Evolutionary conservation across 108 stramenopile genomes (phyloP).

Genomic region (Ochromonas danica): DNA sequence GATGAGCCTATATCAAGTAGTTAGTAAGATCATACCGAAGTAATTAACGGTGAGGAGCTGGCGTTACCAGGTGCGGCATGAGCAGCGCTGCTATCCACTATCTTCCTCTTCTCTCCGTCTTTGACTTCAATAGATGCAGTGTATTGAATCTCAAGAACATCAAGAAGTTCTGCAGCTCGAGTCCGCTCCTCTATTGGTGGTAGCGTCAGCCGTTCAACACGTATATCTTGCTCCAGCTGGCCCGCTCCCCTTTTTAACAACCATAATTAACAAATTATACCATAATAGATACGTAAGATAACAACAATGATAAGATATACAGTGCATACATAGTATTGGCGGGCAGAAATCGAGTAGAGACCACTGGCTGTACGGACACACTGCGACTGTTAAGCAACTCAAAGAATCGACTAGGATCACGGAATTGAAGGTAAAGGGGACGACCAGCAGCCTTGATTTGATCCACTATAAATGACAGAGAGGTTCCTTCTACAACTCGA

Average conservation of each 20-base stretch:
- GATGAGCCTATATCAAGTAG: not conserved
- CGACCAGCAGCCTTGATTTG: not conserved
- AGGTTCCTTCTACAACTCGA: not conserved
- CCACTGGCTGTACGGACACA: not conserved
- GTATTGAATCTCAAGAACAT: not conserved
- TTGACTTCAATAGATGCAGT: not conserved
- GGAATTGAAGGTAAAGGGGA: not conserved
- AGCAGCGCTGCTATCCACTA: not conserved
- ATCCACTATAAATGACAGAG: not conserved
- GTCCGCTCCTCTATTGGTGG: not conserved
- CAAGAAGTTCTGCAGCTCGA: not conserved
- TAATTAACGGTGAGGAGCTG: not conserved
- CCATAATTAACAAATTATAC: too few relatives aligned
- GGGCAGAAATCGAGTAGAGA: not conserved
- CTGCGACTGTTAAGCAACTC: not conserved
- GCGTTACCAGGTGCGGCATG: not conserved
- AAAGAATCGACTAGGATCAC: not conserved
- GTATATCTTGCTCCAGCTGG: not conserved
- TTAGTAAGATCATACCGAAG: not conserved
- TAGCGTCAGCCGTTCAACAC: not conserved
- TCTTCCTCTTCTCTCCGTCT: too few relatives aligned
- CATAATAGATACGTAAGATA: not conserved
- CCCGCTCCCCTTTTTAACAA: not conserved
- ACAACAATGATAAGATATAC: not conserved
- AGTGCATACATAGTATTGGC: not conserved